Evolutionary conservation across 495 filamentous ascomycete genomes (phyloP).

Genomic region (Xylaria telfairii): DNA sequence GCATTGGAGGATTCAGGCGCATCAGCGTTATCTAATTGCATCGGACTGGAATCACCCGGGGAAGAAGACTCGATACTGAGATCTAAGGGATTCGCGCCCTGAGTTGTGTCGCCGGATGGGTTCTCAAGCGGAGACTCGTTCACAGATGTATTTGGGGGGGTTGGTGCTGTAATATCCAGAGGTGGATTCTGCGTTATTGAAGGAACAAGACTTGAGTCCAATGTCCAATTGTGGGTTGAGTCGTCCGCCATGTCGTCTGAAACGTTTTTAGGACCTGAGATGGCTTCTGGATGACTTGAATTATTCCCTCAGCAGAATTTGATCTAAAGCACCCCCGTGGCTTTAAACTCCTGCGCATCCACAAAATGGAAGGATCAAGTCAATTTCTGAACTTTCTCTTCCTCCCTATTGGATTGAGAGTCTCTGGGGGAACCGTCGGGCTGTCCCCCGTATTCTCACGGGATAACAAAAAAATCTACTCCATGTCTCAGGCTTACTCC

Average conservation of each 20-base stretch:
- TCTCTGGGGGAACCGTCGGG: background rate
- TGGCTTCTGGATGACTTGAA: background rate
- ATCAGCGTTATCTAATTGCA: background rate
- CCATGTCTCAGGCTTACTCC: background rate
- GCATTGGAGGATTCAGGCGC: background rate
- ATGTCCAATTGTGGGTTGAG: background rate
- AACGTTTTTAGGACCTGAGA: background rate
- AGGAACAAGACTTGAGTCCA: background rate
- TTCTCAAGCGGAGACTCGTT: background rate
- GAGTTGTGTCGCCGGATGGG: background rate
- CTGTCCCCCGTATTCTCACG: background rate
- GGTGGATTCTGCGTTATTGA: background rate
- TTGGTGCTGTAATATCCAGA: background rate
- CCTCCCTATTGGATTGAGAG: background rate
- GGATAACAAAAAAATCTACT: background rate
- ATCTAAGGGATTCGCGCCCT: background rate
- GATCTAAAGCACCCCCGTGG: background rate
- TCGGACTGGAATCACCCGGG: background rate
- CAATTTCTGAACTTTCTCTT: background rate
- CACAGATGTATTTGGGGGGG: background rate
- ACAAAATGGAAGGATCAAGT: background rate
- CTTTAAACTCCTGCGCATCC: background rate
- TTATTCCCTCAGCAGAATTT: background rate
- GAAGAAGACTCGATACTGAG: background rate
- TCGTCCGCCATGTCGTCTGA: background rate